Percentiles rank a stretch among this genome's conserved stretches.
Evolutionary conservation across 768 basidiomycete genomes (phyloP).

Genomic region (Exidia glandulosa): DNA sequence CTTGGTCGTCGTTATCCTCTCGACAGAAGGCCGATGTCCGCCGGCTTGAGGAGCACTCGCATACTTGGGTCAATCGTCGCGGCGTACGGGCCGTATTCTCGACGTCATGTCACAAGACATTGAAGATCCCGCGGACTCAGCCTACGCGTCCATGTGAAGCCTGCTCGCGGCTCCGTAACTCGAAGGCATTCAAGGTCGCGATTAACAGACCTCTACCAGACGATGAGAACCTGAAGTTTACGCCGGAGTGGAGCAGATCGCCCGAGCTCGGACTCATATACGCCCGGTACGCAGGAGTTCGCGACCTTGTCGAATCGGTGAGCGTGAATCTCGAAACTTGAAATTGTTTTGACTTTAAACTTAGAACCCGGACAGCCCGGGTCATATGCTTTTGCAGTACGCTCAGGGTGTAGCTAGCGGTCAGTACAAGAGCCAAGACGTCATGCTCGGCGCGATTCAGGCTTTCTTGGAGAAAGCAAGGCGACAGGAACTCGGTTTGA

Average conservation of each 20-base stretch:
- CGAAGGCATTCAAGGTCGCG: conserved; percentile 5
- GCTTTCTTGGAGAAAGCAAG: no score
- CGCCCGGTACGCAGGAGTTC: conserved; percentile 8
- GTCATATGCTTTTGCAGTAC: no score
- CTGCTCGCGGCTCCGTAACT: background rate
- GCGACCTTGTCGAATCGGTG: conserved; percentile 11
- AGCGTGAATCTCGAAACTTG: background rate
- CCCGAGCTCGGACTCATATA: conserved; percentile 7
- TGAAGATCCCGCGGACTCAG: background rate
- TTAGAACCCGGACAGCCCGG: no score
- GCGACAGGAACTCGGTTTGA: no score
- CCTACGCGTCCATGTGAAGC: background rate
- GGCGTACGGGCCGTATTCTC: background rate
- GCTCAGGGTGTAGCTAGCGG: no score
- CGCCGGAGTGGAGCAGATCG: conserved; percentile 6
- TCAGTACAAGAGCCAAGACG: no score
- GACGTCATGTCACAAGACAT: background rate
- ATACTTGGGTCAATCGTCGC: background rate
- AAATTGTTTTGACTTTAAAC: no score
- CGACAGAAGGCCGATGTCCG: background rate
- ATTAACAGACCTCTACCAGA: conserved; percentile 5
- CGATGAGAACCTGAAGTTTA: conserved; percentile 10
- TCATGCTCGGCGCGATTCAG: no score
- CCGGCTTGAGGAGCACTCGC: background rate
- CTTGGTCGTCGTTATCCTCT: background rate